phyloP scores from a whole-genome alignment of 192 early-diverging fungal species.

The Bifiguratus adelaidae region DNA sequence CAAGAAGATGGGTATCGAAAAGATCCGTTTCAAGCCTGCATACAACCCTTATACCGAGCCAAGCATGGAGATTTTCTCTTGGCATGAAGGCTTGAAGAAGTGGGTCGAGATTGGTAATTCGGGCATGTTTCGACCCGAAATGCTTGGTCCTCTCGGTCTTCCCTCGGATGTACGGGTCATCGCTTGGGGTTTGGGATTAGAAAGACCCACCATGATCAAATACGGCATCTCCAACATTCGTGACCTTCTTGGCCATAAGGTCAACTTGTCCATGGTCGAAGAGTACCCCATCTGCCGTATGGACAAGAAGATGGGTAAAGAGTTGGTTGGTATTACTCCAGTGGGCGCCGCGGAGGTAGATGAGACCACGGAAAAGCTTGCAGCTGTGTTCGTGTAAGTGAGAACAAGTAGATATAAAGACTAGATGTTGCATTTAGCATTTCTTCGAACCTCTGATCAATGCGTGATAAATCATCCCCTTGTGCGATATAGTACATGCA shows the following conservation, averaged over 20 bases:
- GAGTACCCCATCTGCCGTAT: conserved; percentile 84
- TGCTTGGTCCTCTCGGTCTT: conserved; percentile 92
- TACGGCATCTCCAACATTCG: conserved; percentile 92
- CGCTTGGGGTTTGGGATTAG: conserved; percentile 95
- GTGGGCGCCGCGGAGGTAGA: neutral
- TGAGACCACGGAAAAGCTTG: neutral
- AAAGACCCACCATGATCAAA: conserved; percentile 99
- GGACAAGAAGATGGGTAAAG: conserved; percentile 82
- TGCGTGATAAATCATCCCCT: no score
- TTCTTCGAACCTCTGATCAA: no score
- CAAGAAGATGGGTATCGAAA: conserved; percentile 88
- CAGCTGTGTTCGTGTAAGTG: no score
- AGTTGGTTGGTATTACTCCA: conserved; percentile 24
- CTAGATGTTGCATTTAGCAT: no score
- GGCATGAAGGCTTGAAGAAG: conserved; percentile 72
- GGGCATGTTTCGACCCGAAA: conserved; percentile 99
- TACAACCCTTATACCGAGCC: conserved; percentile 99
- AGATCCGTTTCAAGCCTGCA: conserved; percentile 97
- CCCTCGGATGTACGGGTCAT: conserved; percentile 91
- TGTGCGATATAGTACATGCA: no score
- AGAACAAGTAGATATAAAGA: no score
- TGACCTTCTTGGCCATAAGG: conserved; percentile 88
- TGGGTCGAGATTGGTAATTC: conserved; percentile 98
- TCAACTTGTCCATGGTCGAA: conserved; percentile 84
- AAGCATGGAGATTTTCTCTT: conserved; percentile 98